Conservation (phyloP, 176 grass and related monocot genomes). For the Cenchrus americanus region DNA sequence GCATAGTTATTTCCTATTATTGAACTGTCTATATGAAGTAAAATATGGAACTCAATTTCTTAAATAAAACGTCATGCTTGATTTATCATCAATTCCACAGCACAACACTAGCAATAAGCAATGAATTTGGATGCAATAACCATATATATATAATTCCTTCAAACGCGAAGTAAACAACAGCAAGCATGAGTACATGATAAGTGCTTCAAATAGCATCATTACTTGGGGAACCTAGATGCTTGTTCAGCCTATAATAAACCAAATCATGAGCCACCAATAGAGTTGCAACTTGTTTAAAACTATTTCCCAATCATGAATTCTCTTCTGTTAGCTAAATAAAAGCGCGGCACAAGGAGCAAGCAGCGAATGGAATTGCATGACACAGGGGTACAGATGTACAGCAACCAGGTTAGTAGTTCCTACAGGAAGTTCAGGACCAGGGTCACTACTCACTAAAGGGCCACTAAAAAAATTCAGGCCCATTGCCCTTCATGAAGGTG, state of each 20-base stretch:
- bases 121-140: not conserved
- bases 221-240: no score
- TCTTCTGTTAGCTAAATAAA: no score
- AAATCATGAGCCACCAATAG: no score
- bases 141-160: not conserved
- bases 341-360: not conserved
- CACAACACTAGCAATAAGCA: constrained; percentile 2
- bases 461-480: constrained; percentile 60
- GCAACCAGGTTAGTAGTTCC: not conserved
- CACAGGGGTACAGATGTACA: not conserved
- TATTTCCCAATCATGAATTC: no score
- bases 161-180: not conserved
- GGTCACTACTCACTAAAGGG: constrained; percentile 37
- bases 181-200: not conserved
- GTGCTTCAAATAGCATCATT: no score
- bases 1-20: not conserved
- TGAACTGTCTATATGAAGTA: not conserved
- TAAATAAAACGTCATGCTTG: not conserved
- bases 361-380: not conserved
- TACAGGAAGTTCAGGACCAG: constrained; percentile 54
- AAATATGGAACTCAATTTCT: not conserved
- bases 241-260: no score
- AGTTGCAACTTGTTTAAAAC: no score
- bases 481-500: constrained; percentile 74
- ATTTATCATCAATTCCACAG: constrained; percentile 7